Evolutionary conservation across 176 grass and related monocot genomes (phyloP), one percentile per base, ranked within the genome.

Genomic region (Lolium rigidum): DNA sequence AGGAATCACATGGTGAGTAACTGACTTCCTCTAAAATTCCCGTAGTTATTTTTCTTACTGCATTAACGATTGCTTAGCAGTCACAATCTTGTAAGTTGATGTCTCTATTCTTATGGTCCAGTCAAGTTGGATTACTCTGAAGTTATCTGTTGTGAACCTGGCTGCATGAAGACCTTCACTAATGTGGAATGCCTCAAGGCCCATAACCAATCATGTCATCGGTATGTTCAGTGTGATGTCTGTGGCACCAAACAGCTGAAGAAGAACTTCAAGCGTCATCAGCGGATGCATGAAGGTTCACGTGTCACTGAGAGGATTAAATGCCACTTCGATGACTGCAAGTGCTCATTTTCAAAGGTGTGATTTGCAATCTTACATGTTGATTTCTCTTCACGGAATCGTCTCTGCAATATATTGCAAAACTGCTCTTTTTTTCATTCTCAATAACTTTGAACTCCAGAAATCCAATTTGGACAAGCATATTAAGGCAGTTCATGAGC

Each of bases 181-280:
- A 92, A 95, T 12, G 22, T 85, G 10, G 90, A 90, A 55, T 95
- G 85, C 56, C 87, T 94, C 52, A 92, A 85, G 71, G 90, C 90
- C 31, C 94, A 97, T 54, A 88, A 86, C 10, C 78, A 82, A 60
- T 92, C 86, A 1, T 90, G 82, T 77, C 94, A 97, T 82, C 88
- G 15, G 59, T 70, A 90, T 88, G 82, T 90, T 66, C 66, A 83
- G 61, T 97, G 90, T 85, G 88, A 84, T 64, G 64, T 86, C 16
- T 97, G 94, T 87, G 87, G 83, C 7, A 87, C 80, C 11, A 97
- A 89, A 75, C 94, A 94, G 78, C 87, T 94, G 28, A 97, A 92
- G 88, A 94, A 90, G 86, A 92, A 97, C 73, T 90, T 97, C 5
- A 92, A 97, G 74, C 94, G 88, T 20, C 94, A 97, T 84, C 59